Percentiles rank a stretch among this genome's conserved stretches.
phyloP scores from a whole-genome alignment of 768 basidiomycete genomes.

The Tulasnella sp. region DNA sequence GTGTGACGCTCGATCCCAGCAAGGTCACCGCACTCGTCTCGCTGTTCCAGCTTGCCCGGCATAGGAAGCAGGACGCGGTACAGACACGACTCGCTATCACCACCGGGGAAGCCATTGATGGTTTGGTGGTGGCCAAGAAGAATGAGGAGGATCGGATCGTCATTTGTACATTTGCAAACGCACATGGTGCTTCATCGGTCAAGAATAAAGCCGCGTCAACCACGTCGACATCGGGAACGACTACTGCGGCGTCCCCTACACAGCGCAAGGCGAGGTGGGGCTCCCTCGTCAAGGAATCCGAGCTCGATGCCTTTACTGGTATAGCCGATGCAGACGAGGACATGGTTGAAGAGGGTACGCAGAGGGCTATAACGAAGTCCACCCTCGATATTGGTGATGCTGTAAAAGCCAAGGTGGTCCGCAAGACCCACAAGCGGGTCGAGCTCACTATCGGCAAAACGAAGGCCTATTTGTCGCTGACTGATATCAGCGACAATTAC shows the following conservation, averaged over 20 bases:
- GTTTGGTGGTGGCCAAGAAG: constrained; percentile 81
- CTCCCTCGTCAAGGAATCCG: too few species aligned
- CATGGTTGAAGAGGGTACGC: too few species aligned
- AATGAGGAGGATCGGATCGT: constrained; percentile 79
- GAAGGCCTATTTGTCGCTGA: background rate
- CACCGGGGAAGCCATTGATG: constrained; percentile 57
- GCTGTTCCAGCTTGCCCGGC: constrained; percentile 71
- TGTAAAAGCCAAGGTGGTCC: too few species aligned
- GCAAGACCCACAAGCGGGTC: too few species aligned
- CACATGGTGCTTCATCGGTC: too few species aligned
- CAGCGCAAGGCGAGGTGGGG: too few species aligned
- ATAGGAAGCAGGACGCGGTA: constrained; percentile 53
- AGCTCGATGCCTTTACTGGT: background rate
- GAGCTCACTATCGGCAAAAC: too few species aligned
- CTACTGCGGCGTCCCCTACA: background rate
- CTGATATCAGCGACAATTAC: background rate
- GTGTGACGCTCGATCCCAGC: constrained; percentile 61
- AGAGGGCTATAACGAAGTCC: too few species aligned
- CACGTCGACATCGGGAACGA: background rate
- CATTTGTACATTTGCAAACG: constrained; percentile 51
- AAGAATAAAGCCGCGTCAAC: background rate
- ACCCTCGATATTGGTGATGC: too few species aligned
- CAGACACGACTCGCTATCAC: constrained; percentile 41
- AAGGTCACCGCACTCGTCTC: constrained; percentile 74
- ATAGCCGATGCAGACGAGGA: background rate